These are phyloP conservation scores for Ogataea pignaliae DNA, from an alignment of 805 yeast genomes.

Conservation along the genomic window DNA sequence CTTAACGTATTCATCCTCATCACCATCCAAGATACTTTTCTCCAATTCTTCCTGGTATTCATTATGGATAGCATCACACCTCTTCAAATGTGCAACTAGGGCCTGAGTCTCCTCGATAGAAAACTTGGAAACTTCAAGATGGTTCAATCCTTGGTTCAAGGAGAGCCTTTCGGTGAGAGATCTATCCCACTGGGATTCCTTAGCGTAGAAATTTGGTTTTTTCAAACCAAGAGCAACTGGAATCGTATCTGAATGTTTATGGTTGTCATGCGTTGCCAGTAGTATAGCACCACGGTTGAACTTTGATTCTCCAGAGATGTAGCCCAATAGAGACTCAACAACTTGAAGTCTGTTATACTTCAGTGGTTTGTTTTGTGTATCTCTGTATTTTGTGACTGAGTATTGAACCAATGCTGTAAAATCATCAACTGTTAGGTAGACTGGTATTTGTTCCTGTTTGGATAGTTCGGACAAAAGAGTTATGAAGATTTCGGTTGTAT, in stretches of 20 bases:
- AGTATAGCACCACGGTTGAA: constrained; percentile 64
- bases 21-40: constrained; percentile 5
- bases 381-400: constrained; percentile 56
- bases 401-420: constrained; percentile 56
- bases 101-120: constrained; percentile 40
- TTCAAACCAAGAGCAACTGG: constrained; percentile 47
- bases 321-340: constrained; percentile 50
- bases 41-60: constrained; percentile 31
- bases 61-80: constrained; percentile 35
- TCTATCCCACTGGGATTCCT: constrained; percentile 46
- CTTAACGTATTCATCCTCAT: constrained; percentile 22
- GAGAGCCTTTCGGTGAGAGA: constrained; percentile 45
- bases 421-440: constrained; percentile 68
- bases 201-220: constrained; percentile 53
- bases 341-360: constrained; percentile 61
- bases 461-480: constrained; percentile 53
- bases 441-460: constrained; percentile 48
- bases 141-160: constrained; percentile 22
- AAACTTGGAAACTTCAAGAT: constrained; percentile 39
- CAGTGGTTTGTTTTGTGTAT: constrained; percentile 50
- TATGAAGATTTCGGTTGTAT: constrained; percentile 42
- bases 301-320: constrained; percentile 45
- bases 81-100: constrained; percentile 36
- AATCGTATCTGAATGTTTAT: constrained; percentile 50
- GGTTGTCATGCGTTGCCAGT: constrained; percentile 56